Percentiles rank a stretch among this genome's conserved stretches.
Conservation (phyloP, 352 stramenopile species). For the Globisporangium heterothallicum region DNA sequence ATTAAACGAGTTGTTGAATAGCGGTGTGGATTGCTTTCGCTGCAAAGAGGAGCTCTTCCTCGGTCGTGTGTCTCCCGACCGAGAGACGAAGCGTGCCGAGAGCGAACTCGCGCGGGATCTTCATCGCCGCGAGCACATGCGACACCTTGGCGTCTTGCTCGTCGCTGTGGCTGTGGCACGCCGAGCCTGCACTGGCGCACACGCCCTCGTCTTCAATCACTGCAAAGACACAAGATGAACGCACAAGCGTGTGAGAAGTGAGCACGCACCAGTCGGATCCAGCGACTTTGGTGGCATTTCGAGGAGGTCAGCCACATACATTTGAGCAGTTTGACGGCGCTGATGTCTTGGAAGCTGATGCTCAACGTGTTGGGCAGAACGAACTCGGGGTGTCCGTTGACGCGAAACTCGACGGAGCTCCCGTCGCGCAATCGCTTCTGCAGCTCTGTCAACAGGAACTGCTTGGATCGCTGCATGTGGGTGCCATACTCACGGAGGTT, state of each 20-base stretch:
- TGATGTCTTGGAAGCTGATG: slow-evolving; percentile 88
- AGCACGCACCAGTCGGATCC: background rate
- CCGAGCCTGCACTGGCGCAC: slow-evolving; percentile 90
- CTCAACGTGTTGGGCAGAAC: slow-evolving; percentile 96
- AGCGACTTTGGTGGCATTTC: no score
- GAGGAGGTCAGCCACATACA: slow-evolving; percentile 22
- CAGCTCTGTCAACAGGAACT: slow-evolving; percentile 45
- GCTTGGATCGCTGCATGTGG: slow-evolving; percentile 63
- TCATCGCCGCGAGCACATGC: slow-evolving; percentile 91
- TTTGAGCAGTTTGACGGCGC: slow-evolving; percentile 81
- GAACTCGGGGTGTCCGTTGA: slow-evolving; percentile 80
- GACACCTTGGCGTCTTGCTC: slow-evolving; percentile 66
- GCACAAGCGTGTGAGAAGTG: background rate
- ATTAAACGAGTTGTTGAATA: slow-evolving; percentile 15
- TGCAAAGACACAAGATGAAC: slow-evolving; percentile 1
- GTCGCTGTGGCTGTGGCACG: slow-evolving; percentile 86
- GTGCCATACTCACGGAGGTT: slow-evolving; percentile 65
- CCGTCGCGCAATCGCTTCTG: slow-evolving; percentile 38
- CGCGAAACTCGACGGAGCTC: slow-evolving; percentile 47
- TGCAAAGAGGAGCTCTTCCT: slow-evolving; percentile 83
- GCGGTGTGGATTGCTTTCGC: slow-evolving; percentile 73
- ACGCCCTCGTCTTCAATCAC: slow-evolving; percentile 82
- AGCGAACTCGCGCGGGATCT: slow-evolving; percentile 83
- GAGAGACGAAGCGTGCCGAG: slow-evolving; percentile 93
- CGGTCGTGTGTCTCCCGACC: slow-evolving; percentile 87